Evolutionary conservation across 805 yeast species (phyloP).

Genomic region (Lachancea thermotolerans): DNA sequence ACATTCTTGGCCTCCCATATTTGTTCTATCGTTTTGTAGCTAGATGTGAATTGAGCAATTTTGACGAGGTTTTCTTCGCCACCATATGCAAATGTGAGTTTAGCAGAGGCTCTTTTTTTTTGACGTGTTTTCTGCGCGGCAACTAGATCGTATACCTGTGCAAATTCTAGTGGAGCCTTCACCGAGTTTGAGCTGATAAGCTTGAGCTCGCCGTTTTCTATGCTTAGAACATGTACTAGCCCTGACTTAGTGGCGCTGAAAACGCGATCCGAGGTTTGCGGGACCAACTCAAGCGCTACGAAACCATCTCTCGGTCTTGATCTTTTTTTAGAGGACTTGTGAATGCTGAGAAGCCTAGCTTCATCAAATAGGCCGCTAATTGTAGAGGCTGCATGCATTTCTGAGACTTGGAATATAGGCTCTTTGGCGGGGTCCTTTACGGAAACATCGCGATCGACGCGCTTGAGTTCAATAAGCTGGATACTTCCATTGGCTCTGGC

Average conservation of each 20-base stretch:
- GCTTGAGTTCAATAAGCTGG: conserved; percentile 34
- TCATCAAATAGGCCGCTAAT: conserved; percentile 20
- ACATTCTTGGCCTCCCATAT: conserved; percentile 77
- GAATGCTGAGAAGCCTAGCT: conserved; percentile 17
- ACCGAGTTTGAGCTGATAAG: conserved; percentile 25
- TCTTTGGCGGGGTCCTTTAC: conserved; percentile 7
- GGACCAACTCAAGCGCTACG: conserved; percentile 28
- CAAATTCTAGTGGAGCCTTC: conserved; percentile 41
- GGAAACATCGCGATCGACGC: conserved; percentile 13
- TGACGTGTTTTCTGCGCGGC: background rate
- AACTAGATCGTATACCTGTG: conserved; percentile 35
- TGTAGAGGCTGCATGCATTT: conserved; percentile 11
- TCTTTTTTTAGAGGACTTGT: conserved; percentile 24
- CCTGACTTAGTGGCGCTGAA: conserved; percentile 35
- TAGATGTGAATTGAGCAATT: conserved; percentile 21
- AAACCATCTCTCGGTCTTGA: conserved; percentile 33
- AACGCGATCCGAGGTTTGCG: conserved; percentile 23
- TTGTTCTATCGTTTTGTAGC: conserved; percentile 25
- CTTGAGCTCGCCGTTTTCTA: conserved; percentile 13
- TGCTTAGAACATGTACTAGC: conserved; percentile 22
- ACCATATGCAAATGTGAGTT: conserved; percentile 60
- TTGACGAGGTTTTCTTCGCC: conserved; percentile 64
- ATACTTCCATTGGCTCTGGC: conserved; percentile 41
- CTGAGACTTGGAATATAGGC: conserved; percentile 16
- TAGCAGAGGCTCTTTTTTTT: conserved; percentile 22